These are phyloP conservation scores for Colletotrichum chrysophilum DNA, from an alignment of 2,329 filamentous ascomycete species.

Conservation along the genomic window DNA sequence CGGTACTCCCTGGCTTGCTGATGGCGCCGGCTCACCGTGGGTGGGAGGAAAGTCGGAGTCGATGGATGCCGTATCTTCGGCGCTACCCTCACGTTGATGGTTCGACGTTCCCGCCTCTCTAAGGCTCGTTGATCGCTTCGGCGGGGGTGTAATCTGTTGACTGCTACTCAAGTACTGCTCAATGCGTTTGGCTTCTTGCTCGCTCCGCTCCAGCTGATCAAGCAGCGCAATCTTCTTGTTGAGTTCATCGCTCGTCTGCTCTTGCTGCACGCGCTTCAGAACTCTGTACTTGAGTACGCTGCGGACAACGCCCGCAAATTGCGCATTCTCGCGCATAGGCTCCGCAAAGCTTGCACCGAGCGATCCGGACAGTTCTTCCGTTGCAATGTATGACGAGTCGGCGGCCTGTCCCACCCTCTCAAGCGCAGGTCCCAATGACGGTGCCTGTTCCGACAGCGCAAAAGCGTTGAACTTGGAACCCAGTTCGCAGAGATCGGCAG, in stretches of 20 bases:
- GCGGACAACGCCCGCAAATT: constrained; percentile 94
- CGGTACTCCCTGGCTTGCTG: constrained; percentile 75
- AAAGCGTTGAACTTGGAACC: constrained; percentile 98
- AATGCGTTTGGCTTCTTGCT: constrained; percentile 89
- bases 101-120: constrained; percentile 51
- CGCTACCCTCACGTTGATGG: constrained; percentile 59
- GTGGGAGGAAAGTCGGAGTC: constrained; percentile 96
- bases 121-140: constrained; percentile 67
- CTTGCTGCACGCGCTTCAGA: constrained; percentile 93
- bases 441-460: constrained; percentile 89
- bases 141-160: constrained; percentile 67
- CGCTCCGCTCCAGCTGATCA: constrained; percentile 90
- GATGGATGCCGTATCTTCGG: constrained; percentile 84
- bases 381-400: constrained; percentile 94
- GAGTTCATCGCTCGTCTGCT: constrained; percentile 94
- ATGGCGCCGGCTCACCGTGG: constrained; percentile 77
- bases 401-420: constrained; percentile 94
- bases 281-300: constrained; percentile 88
- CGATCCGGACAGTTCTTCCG: constrained; percentile 85
- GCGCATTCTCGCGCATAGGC: constrained; percentile 96
- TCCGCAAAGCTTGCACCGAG: constrained; percentile 96
- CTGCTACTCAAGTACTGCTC: constrained; percentile 88
- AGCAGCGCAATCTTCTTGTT: constrained; percentile 83
- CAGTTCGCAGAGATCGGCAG: constrained; percentile 88
- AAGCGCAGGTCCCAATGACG: constrained; percentile 88